These are phyloP conservation scores for Xerocomus spinulosus DNA, from an alignment of 768 basidiomycete genomes.

Conservation along the genomic window DNA sequence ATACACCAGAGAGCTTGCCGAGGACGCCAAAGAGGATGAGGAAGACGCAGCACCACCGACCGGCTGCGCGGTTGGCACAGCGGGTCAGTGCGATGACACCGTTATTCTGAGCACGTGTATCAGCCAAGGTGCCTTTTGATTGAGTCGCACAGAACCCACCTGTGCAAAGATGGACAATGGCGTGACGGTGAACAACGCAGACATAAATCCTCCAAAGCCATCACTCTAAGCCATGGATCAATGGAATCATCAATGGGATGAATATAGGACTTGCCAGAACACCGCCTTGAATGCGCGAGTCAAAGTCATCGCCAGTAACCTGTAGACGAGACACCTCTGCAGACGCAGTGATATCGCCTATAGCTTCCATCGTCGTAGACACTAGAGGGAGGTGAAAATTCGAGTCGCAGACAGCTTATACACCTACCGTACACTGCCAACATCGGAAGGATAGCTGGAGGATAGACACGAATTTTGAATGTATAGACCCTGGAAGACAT, in stretches of 20 bases:
- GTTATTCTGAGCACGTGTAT: slow-evolving; percentile 50
- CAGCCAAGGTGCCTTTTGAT: background rate
- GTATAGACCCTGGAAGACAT: slow-evolving; percentile 52
- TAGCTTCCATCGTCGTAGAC: slow-evolving; percentile 76
- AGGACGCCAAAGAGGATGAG: slow-evolving; percentile 76
- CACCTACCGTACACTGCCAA: slow-evolving; percentile 51
- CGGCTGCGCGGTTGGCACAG: slow-evolving; percentile 76
- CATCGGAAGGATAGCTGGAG: slow-evolving; percentile 62
- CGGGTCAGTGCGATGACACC: slow-evolving; percentile 81
- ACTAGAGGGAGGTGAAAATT: slow-evolving; percentile 35
- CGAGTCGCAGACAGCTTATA: background rate
- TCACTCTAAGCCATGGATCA: slow-evolving; percentile 46
- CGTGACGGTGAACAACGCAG: slow-evolving; percentile 75
- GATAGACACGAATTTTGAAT: slow-evolving; percentile 74
- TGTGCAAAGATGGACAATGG: slow-evolving; percentile 78
- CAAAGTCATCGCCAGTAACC: slow-evolving; percentile 73
- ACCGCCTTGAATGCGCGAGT: slow-evolving; percentile 79
- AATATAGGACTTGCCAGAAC: slow-evolving; percentile 45
- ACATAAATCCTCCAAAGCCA: slow-evolving; percentile 75
- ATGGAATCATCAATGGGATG: background rate
- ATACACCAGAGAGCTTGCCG: slow-evolving; percentile 79
- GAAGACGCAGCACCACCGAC: slow-evolving; percentile 75
- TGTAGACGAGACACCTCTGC: slow-evolving; percentile 75
- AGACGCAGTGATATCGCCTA: slow-evolving; percentile 79
- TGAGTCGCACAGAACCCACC: slow-evolving; percentile 19